Evolutionary conservation across 2,329 filamentous ascomycete species (phyloP), one percentile per base, ranked within the genome.

Genomic region (Aspergillus sclerotialis): DNA sequence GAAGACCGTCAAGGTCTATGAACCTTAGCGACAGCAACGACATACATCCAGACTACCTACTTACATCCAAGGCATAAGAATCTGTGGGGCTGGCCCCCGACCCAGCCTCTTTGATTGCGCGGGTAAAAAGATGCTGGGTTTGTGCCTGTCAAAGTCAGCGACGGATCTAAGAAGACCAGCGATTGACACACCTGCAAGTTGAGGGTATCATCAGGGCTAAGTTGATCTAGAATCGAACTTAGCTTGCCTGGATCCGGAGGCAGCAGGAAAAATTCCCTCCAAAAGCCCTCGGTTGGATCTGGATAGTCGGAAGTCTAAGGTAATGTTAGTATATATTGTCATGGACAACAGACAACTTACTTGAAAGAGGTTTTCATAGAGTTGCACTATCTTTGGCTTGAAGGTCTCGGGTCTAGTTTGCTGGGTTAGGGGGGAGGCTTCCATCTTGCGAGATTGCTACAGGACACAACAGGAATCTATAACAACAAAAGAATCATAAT

Each of bases 231-330:
- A 30, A 88, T 74, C 32, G 66, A 68, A 56, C 78, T 75, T 44
- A 98, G 67, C 31, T 78, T 75, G 4, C 70, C 60, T 35, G 77
- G 73, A 56, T 95, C 87, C 14, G 90, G 89, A 43, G 80, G 80
- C 38, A 95, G 72, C 24, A 98, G 74, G 61, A 98, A 98, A 65
- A 98, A 88, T 63, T 95, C 92, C 46, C 78, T 75, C 92, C 92
- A 98, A 66, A 95, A 98, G 28, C 88, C 90, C 40, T 94, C 87
- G 1, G 85, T 76, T 42, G 82, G 82, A 17, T 88, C 82, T 33
- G 69, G 63, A 39, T 78, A 75, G 40, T 83, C 74, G 35, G 79
- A 75, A 44, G 82, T 77, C 65, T 84, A 58, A 53, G 24, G 51
- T 51, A 45, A 52, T 25, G 39, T 44, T 36, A 39, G 38, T 17